A percentile compares a stretch with the other conserved stretches of the same genome.
These are phyloP conservation scores for Stagonosporopsis chrysanthemi DNA, from an alignment of 2,329 filamentous ascomycete genomes.

Conservation along the genomic window DNA sequence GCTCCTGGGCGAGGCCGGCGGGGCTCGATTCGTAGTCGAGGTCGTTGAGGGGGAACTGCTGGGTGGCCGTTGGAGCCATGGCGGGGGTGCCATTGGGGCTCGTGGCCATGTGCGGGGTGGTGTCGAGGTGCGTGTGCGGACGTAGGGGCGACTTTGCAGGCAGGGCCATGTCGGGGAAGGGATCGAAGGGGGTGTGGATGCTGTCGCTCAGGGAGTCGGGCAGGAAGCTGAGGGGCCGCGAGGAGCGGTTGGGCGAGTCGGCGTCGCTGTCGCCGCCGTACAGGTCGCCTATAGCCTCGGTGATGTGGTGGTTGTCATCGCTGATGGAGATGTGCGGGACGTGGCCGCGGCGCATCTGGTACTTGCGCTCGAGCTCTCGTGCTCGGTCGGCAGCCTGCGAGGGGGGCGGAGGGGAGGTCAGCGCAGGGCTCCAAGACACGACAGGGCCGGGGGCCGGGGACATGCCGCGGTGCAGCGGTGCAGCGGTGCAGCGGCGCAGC, in stretches of 20 bases:
- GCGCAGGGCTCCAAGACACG: conserved; percentile 11
- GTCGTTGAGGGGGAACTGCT: conserved; percentile 77
- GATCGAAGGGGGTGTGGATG: conserved; percentile 47
- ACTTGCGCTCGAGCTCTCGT: conserved; percentile 56
- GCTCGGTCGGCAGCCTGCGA: conserved; percentile 51
- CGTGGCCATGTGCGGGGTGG: conserved; percentile 8
- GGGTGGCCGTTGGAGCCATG: conserved; percentile 53
- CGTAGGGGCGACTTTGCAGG: conserved; percentile 53
- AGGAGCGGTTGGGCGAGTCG: conserved; percentile 58
- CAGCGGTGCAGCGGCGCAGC: conserved; percentile 1
- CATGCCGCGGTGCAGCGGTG: too few relatives aligned
- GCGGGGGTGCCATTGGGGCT: conserved; percentile 8
- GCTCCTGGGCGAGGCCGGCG: conserved; percentile 86
- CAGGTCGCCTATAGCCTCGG: conserved; percentile 89
- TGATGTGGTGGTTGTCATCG: conserved; percentile 92
- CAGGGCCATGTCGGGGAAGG: conserved; percentile 46
- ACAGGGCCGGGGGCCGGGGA: background rate
- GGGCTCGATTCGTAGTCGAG: conserved; percentile 90
- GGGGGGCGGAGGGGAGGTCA: conserved; percentile 9
- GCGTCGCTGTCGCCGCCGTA: conserved; percentile 82
- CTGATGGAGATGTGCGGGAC: conserved; percentile 73
- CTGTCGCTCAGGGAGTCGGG: conserved; percentile 62
- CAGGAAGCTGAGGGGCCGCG: conserved; percentile 79
- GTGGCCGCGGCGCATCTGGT: conserved; percentile 64
- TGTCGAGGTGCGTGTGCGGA: conserved; percentile 46